These are phyloP conservation scores for Phragmites australis DNA, from an alignment of 176 grass and related monocot genomes.

Conservation along the genomic window DNA sequence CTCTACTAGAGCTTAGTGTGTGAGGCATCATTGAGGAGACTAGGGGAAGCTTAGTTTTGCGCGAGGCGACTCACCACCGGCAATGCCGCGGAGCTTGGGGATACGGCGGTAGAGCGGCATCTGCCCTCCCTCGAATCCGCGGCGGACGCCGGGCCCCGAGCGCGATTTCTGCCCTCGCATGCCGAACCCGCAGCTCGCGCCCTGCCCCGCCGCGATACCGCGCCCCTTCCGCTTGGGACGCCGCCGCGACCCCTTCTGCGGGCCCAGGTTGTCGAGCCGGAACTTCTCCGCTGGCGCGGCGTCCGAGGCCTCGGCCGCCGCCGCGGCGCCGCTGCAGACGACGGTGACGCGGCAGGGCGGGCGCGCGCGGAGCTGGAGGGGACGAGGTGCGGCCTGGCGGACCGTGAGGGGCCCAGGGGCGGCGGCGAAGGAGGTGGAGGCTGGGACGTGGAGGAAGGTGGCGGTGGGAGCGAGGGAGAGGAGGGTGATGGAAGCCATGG, in stretches of 20 bases:
- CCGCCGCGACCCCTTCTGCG: conserved; percentile 73
- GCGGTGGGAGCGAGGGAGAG: conserved; percentile 43
- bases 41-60: not conserved
- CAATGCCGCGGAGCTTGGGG: conserved; percentile 90
- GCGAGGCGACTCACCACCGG: conserved; percentile 67
- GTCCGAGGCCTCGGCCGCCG: conserved; percentile 26
- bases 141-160: conserved; percentile 78
- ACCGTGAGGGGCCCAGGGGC: conserved; percentile 13
- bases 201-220: conserved; percentile 90
- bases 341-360: conserved; percentile 37
- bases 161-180: conserved; percentile 97
- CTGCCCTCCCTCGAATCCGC: conserved; percentile 97
- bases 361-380: conserved; percentile 18
- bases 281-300: conserved; percentile 50
- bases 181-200: conserved; percentile 88
- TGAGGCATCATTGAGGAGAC: not conserved
- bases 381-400: not conserved
- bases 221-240: conserved; percentile 77
- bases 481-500: conserved; percentile 61
- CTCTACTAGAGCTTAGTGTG: not conserved
- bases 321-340: conserved; percentile 38
- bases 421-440: conserved; percentile 25
- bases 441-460: conserved; percentile 38
- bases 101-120: conserved; percentile 93
- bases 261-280: conserved; percentile 78